Percentiles rank a stretch among this genome's conserved stretches.
Evolutionary conservation across 495 filamentous ascomycete genomes (phyloP).

Genomic region (Evernia prunastri): DNA sequence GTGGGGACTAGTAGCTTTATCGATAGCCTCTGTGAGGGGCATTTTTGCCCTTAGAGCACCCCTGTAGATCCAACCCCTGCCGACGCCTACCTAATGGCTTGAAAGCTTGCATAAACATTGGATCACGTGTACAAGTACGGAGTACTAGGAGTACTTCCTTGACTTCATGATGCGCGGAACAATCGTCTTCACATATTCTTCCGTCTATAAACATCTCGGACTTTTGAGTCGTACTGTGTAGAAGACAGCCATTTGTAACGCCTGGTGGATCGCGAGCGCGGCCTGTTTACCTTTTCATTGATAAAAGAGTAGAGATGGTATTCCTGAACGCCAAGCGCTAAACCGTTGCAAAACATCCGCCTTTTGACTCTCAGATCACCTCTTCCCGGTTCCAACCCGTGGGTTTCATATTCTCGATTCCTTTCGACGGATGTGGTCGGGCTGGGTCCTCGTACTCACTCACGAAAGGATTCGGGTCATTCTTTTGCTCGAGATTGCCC

Average conservation of each 20-base stretch:
- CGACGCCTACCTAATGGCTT: not conserved
- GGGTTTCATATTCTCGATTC: constrained; percentile 58
- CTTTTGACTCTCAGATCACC: constrained; percentile 51
- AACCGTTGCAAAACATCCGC: constrained; percentile 15
- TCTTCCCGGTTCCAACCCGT: constrained; percentile 81
- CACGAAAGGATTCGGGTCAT: constrained; percentile 87
- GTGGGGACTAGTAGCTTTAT: constrained; percentile 11
- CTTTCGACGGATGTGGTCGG: constrained; percentile 63
- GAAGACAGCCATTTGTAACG: not conserved
- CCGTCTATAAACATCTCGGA: not conserved
- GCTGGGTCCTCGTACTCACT: constrained; percentile 60
- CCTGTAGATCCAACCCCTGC: not conserved
- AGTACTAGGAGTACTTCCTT: not conserved
- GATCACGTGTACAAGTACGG: constrained; percentile 2
- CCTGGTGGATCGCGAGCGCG: constrained; percentile 3
- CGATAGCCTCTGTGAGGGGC: constrained; percentile 3
- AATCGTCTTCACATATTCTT: not conserved
- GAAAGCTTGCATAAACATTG: constrained; percentile 12
- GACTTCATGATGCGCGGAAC: not conserved
- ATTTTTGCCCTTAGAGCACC: not conserved
- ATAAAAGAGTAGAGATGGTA: constrained; percentile 21
- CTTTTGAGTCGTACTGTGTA: not conserved
- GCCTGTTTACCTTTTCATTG: not conserved
- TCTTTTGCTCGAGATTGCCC: constrained; percentile 69
- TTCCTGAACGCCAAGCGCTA: constrained; percentile 24